Percentiles rank a stretch among this genome's conserved stretches.
Evolutionary conservation across 2,329 filamentous ascomycete species (phyloP).

Genomic region (Claviceps humidiphila): DNA sequence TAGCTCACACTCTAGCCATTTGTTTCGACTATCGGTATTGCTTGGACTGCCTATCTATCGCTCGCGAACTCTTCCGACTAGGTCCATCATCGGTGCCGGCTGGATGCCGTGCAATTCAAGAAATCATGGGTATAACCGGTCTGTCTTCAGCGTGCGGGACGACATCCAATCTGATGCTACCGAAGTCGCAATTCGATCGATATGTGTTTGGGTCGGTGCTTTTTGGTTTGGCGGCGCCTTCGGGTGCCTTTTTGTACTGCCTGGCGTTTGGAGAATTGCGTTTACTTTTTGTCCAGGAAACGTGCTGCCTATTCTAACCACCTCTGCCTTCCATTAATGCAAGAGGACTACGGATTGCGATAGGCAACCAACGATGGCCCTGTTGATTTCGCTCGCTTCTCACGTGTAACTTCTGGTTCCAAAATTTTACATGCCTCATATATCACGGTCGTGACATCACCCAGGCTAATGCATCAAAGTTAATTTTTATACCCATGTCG

Average conservation of each 20-base stretch:
- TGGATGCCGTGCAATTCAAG: not conserved
- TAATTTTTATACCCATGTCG: too few relatives aligned
- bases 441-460: too few relatives aligned
- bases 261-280: constrained; percentile 6
- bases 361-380: too few relatives aligned
- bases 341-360: too few relatives aligned
- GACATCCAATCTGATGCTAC: not conserved
- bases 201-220: not conserved
- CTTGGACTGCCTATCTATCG: constrained; percentile 94
- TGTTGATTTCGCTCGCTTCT: too few relatives aligned
- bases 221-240: not conserved
- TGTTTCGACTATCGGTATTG: constrained; percentile 88
- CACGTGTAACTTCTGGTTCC: too few relatives aligned
- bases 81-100: not conserved
- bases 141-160: not conserved
- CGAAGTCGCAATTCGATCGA: too few relatives aligned
- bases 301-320: not conserved
- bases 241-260: constrained; percentile 2
- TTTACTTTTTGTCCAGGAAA: not conserved
- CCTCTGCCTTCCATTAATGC: too few relatives aligned
- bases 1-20: constrained; percentile 54
- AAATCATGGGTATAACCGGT: not conserved
- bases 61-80: constrained; percentile 80
- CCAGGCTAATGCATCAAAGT: too few relatives aligned
- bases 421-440: too few relatives aligned